These are phyloP conservation scores for Teratosphaeria nubilosa DNA, from an alignment of 2,329 filamentous ascomycete genomes.

Conservation along the genomic window DNA sequence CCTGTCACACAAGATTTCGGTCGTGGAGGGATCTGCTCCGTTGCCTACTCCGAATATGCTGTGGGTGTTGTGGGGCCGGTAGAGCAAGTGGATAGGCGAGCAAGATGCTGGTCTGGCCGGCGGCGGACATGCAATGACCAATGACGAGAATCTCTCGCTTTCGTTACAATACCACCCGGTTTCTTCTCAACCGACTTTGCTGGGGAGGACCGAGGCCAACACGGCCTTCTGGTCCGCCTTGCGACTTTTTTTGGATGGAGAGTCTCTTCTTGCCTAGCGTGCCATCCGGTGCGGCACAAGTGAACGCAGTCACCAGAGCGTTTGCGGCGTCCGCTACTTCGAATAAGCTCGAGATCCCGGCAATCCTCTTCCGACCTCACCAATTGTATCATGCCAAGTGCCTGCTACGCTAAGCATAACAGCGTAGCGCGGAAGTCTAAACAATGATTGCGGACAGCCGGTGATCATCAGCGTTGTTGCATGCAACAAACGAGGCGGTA, in stretches of 20 bases:
- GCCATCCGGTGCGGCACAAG: background rate
- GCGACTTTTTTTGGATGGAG: background rate
- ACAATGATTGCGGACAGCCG: background rate
- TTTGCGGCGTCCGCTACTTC: background rate
- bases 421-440: constrained; percentile 4
- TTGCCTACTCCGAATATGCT: background rate
- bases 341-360: background rate
- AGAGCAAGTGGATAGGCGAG: background rate
- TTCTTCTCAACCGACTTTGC: background rate
- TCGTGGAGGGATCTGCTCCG: background rate
- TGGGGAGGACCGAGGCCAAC: background rate
- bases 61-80: background rate
- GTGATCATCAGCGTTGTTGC: constrained; percentile 1
- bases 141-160: background rate
- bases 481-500: background rate
- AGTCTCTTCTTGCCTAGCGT: background rate
- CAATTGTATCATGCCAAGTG: background rate
- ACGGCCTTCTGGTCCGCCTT: background rate
- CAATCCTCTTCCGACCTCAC: background rate
- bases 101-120: background rate
- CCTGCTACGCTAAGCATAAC: background rate
- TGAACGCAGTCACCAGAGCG: background rate
- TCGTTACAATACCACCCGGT: background rate
- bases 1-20: background rate
- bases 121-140: background rate